Percentiles rank a stretch among this genome's conserved stretches.
Conservation (phyloP, 441 rosid species). For the Theobroma grandiflorum region DNA sequence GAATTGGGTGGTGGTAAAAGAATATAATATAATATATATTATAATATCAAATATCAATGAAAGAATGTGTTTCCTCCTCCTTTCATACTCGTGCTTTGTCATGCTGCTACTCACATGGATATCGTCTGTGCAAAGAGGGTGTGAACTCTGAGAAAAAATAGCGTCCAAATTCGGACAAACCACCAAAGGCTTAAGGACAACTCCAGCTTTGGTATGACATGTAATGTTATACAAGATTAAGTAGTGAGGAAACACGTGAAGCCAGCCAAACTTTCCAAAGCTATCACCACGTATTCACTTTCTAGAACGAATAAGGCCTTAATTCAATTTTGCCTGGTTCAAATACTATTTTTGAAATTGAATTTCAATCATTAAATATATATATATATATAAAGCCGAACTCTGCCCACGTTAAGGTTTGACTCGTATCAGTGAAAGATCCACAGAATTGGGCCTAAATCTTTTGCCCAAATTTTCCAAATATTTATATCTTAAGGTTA, state of each 20-base stretch:
- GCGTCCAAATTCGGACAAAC: not conserved
- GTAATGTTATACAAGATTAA: not conserved
- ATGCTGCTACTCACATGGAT: not conserved
- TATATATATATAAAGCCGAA: too few relatives aligned
- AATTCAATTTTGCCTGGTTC: too few relatives aligned
- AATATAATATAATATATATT: conserved; percentile 1
- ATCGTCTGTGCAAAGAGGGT: too few relatives aligned
- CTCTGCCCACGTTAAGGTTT: too few relatives aligned
- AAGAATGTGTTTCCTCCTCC: conserved; percentile 29
- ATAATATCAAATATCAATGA: conserved; percentile 33
- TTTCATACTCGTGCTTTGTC: not conserved
- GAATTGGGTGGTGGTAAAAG: conserved; percentile 33
- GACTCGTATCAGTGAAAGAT: too few relatives aligned
- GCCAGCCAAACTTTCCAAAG: not conserved
- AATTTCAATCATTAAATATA: too few relatives aligned
- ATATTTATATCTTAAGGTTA: not conserved
- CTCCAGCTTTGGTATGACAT: not conserved
- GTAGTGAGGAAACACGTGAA: not conserved
- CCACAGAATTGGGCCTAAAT: not conserved
- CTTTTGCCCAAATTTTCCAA: not conserved
- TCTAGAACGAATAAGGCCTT: not conserved
- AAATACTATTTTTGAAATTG: too few relatives aligned
- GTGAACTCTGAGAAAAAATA: not conserved
- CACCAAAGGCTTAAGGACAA: not conserved
- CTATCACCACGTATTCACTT: not conserved